Base-by-base conservation (phyloP, 371 early-diverging fungal genomes). In the Dinochytrium kinnereticum region DNA sequence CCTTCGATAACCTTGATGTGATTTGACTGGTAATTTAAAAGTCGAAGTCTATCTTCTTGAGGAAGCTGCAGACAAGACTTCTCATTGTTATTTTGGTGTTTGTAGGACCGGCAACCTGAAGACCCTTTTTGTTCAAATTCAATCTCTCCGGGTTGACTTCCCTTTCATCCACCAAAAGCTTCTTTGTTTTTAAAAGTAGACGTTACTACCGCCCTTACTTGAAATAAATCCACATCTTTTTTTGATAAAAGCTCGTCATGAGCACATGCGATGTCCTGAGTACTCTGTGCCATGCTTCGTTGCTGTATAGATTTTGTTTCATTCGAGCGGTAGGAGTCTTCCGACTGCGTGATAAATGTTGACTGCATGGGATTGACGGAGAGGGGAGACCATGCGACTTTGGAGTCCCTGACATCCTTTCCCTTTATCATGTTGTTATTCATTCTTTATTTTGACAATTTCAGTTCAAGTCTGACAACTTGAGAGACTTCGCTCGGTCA, bases 11-110 rank as follows among this genome's bases (percentile, higher is more conserved):
- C 64, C 17, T 75, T 38, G 1, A 85, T 79, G 53, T 44, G 51
- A 72, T 85, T 85, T 65, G 81, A 76, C 44, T 85, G 82, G 64
- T 80, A 83, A 70, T 83, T 82, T 3, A 85, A 76, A 0, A 81
- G 72, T 7, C 82, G 70, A n/a, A 83, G 74, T n/a, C 69, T 70
- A 2, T 77, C 73, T 44, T 81, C 84, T 31, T 50, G 50, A 28
- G 68, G 53, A 3, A 83, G 74, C 13, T 38, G 37, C 28, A 78
- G 49, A 51, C 84, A 83, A 50, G 7, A 13, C 40, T 68, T 21
- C 7, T 2, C 7, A 69, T n/a, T 13, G 13, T 26, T 13, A 53
- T 10, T 44, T 21, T 13, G 49, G n/a, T n/a, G 10, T 44, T 44
- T 44, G 49, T 13, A 10, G 21, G 26, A 49, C 33, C 31, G 64